These are phyloP conservation scores for Colletotrichum echinochloae DNA, from an alignment of 2,329 filamentous ascomycete genomes.

Conservation along the genomic window DNA sequence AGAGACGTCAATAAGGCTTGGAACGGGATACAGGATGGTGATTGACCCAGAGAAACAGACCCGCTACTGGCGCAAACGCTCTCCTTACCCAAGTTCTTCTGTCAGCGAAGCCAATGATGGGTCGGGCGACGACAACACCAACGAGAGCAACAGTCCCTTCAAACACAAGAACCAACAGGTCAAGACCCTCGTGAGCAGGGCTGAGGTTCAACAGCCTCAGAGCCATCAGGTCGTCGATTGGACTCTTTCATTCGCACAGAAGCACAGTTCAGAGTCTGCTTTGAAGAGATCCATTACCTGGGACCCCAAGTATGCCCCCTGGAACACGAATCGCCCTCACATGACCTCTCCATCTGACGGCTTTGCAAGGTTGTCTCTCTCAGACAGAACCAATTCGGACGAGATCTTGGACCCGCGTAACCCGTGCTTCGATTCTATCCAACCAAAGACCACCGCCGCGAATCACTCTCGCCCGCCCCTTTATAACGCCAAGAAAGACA, in stretches of 20 bases:
- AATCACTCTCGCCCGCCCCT: not conserved
- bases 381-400: too few relatives aligned
- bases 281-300: not conserved
- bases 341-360: not conserved
- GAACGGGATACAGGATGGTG: not conserved
- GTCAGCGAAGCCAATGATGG: not conserved
- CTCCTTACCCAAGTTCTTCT: not conserved
- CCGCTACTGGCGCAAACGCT: conserved; percentile 19
- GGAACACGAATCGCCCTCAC: not conserved
- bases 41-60: not conserved
- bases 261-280: too few relatives aligned
- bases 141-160: not conserved
- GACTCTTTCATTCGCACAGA: too few relatives aligned
- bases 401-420: not conserved
- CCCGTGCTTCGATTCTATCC: not conserved
- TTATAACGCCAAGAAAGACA: not conserved
- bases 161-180: too few relatives aligned
- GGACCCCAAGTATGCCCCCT: not conserved
- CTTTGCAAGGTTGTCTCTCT: too few relatives aligned
- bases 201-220: not conserved
- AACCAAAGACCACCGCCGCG: not conserved
- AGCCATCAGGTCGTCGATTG: not conserved
- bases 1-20: not conserved
- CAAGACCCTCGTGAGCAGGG: too few relatives aligned
- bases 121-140: not conserved